Conservation (phyloP, 306 rosid genomes). For the Hippophae rhamnoides region DNA sequence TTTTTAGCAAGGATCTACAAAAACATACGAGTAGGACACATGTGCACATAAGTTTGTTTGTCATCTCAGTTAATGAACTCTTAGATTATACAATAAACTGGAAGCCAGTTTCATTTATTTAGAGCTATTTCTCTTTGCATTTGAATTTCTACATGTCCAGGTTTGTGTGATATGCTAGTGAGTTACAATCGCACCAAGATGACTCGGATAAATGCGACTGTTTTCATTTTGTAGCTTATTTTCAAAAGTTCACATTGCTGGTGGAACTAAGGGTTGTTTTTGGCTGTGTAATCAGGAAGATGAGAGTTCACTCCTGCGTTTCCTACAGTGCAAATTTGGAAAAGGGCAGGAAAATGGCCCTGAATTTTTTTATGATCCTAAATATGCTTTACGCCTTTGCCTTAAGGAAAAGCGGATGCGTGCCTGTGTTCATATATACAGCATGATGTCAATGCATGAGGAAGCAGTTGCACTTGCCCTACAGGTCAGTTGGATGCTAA, state of each 20-base stretch:
- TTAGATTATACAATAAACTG: too few relatives aligned
- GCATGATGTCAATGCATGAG: constrained; percentile 99
- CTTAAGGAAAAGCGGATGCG: constrained; percentile 97
- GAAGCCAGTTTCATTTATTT: too few relatives aligned
- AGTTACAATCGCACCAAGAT: neutral
- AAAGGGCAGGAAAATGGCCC: constrained; percentile 89
- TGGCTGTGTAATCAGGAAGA: constrained; percentile 59
- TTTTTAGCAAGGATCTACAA: too few relatives aligned
- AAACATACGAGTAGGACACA: too few relatives aligned
- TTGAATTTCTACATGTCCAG: too few relatives aligned
- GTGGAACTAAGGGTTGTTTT: constrained; percentile 9
- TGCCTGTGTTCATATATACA: constrained; percentile 97
- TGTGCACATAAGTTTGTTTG: too few relatives aligned
- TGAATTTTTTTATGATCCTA: constrained; percentile 93
- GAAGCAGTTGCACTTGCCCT: constrained; percentile 99
- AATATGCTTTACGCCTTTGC: constrained; percentile 95
- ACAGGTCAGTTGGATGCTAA: constrained; percentile 41
- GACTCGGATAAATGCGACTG: neutral
- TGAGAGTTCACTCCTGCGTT: constrained; percentile 76
- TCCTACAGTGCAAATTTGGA: constrained; percentile 90
- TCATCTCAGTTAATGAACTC: too few relatives aligned
- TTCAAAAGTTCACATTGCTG: neutral
- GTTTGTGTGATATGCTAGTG: neutral
- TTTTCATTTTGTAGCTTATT: neutral
- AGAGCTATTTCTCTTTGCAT: too few relatives aligned